A percentile compares a stretch with the other conserved stretches of the same genome.
phyloP scores from a whole-genome alignment of 148 eudicot species.

The Drosera capensis region DNA sequence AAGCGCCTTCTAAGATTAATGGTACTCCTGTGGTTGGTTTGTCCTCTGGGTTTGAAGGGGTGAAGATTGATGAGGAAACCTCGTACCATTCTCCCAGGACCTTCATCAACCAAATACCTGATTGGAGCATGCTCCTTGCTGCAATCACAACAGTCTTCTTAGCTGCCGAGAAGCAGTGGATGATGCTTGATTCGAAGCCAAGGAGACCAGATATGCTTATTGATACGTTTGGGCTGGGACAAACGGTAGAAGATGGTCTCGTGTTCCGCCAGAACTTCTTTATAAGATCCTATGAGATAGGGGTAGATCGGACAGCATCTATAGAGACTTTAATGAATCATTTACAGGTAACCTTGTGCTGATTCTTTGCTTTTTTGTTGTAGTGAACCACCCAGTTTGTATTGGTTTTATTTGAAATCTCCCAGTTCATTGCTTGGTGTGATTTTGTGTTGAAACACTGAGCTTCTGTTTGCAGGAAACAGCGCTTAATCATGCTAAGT shows the following conservation, averaged over 20 bases:
- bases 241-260: conserved; percentile 70
- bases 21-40: conserved; percentile 44
- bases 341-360: conserved; percentile 99
- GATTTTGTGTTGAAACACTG: no score
- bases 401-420: no score
- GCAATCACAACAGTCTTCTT: conserved; percentile 91
- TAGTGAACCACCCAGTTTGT: no score
- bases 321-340: conserved; percentile 97
- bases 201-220: conserved; percentile 63
- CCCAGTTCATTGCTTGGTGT: no score
- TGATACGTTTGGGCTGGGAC: conserved; percentile 84
- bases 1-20: conserved; percentile 75
- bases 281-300: conserved; percentile 90
- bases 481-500: conserved; percentile 85
- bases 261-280: conserved; percentile 86
- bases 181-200: conserved; percentile 98
- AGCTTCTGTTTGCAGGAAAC: conserved; percentile 56
- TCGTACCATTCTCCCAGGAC: conserved; percentile 66
- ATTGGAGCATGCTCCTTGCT: conserved; percentile 99
- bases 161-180: conserved; percentile 99
- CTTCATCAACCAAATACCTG: conserved; percentile 83
- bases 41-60: conserved; percentile 24
- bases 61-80: conserved; percentile 31
- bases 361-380: no score
- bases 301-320: conserved; percentile 92